These are phyloP conservation scores for Penicillium concentricum DNA, from an alignment of 2,329 filamentous ascomycete genomes.

Conservation along the genomic window DNA sequence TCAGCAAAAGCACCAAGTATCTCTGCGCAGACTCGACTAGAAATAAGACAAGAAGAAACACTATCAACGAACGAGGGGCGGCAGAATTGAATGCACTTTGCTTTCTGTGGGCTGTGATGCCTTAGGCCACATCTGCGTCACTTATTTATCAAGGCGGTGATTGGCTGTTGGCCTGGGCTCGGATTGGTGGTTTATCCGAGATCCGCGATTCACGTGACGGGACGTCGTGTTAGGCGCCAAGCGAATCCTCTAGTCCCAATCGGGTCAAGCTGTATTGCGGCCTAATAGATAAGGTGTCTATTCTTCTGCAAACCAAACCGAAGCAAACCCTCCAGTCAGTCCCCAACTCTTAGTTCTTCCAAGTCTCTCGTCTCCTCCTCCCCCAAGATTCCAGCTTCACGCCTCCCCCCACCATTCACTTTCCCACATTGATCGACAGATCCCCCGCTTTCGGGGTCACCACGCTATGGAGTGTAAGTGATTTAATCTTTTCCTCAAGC, in stretches of 20 bases:
- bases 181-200: slow-evolving; percentile 4
- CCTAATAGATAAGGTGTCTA: slow-evolving; percentile 31
- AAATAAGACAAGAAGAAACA: slow-evolving; percentile 15
- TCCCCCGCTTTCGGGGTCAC: slow-evolving; percentile 46
- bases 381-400: slow-evolving; percentile 20
- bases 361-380: slow-evolving; percentile 34
- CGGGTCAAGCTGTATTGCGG: slow-evolving; percentile 13
- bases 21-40: slow-evolving; percentile 22
- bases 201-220: slow-evolving; percentile 14
- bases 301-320: slow-evolving; percentile 13
- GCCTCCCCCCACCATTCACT: slow-evolving; percentile 29
- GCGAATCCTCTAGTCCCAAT: slow-evolving; percentile 19
- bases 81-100: slow-evolving; percentile 22
- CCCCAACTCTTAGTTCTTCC: slow-evolving; percentile 39
- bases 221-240: slow-evolving; percentile 13
- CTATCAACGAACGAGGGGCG: slow-evolving; percentile 16
- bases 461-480: slow-evolving; percentile 62
- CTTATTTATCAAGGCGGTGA: slow-evolving; percentile 21
- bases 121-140: slow-evolving; percentile 20
- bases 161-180: slow-evolving; percentile 11
- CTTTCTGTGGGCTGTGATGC: slow-evolving; percentile 26
- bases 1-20: slow-evolving; percentile 21
- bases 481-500: slow-evolving; percentile 31
- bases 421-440: slow-evolving; percentile 35
- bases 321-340: slow-evolving; percentile 25